Percentiles rank a stretch among this genome's conserved stretches.
These are phyloP conservation scores for Rosa chinensis DNA, from an alignment of 306 rosid species.

Conservation along the genomic window DNA sequence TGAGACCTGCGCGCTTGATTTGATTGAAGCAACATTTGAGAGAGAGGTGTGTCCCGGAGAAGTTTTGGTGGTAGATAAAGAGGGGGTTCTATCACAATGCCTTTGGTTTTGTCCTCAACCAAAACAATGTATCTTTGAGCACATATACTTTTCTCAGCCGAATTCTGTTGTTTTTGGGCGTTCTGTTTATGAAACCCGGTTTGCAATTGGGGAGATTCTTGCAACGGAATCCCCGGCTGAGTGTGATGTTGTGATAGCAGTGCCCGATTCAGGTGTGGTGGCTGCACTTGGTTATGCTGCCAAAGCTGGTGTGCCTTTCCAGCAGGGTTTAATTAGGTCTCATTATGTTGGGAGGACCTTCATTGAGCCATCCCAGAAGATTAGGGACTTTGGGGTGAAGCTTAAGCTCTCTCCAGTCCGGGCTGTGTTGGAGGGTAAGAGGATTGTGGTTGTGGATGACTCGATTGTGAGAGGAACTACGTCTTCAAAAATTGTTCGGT, in stretches of 20 bases:
- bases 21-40: constrained; percentile 91
- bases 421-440: constrained; percentile 83
- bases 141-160: constrained; percentile 84
- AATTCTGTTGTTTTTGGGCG: constrained; percentile 79
- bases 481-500: constrained; percentile 82
- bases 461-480: constrained; percentile 95
- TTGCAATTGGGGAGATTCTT: constrained; percentile 67
- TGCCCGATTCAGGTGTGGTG: constrained; percentile 93
- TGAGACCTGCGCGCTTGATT: constrained; percentile 94
- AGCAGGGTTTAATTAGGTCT: constrained; percentile 88
- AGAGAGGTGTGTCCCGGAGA: constrained; percentile 91
- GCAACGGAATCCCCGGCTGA: constrained; percentile 84
- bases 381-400: constrained; percentile 89
- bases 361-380: constrained; percentile 89
- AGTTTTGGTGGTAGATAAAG: constrained; percentile 71
- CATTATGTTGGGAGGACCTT: constrained; percentile 95
- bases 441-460: constrained; percentile 95
- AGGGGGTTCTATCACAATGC: constrained; percentile 76
- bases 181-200: constrained; percentile 74
- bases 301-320: constrained; percentile 82
- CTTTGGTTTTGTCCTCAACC: constrained; percentile 76
- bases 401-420: constrained; percentile 75
- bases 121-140: constrained; percentile 82
- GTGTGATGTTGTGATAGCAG: constrained; percentile 91
- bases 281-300: constrained; percentile 96